These are phyloP conservation scores for Boletus hoseneyae DNA, from an alignment of 1,284 basidiomycete species.

Conservation along the genomic window DNA sequence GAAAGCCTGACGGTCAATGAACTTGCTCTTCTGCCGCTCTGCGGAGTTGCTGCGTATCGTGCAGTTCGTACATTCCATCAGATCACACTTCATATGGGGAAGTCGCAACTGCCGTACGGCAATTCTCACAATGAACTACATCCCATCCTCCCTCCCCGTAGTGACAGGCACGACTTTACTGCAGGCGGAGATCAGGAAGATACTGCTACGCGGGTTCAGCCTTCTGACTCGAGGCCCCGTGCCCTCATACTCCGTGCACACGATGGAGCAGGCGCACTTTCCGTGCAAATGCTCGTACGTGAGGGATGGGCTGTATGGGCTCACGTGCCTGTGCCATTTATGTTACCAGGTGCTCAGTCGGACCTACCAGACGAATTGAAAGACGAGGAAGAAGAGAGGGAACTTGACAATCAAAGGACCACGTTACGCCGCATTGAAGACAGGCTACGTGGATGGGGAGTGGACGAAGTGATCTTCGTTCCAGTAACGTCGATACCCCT, in stretches of 20 bases:
- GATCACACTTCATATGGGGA: conserved; percentile 31
- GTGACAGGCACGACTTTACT: conserved; percentile 26
- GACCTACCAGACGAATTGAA: conserved; percentile 26
- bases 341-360: conserved; percentile 22
- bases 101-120: conserved; percentile 22
- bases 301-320: conserved; percentile 66
- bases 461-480: conserved; percentile 60
- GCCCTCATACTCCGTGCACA: conserved; percentile 75
- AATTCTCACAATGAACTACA: conserved; percentile 30
- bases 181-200: conserved; percentile 27
- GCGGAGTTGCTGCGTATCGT: conserved; percentile 74
- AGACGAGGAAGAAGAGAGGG: conserved; percentile 33
- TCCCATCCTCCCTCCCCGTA: conserved; percentile 24
- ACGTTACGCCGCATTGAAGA: conserved; percentile 42
- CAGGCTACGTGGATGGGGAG: conserved; percentile 59
- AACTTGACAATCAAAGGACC: conserved; percentile 31
- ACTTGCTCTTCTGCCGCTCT: conserved; percentile 73
- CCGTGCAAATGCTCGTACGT: conserved; percentile 66
- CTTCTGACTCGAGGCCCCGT: conserved; percentile 32
- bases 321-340: conserved; percentile 54
- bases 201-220: not conserved
- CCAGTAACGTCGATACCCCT: conserved; percentile 23
- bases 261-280: conserved; percentile 71
- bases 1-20: conserved; percentile 61
- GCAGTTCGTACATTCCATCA: conserved; percentile 60